A percentile compares a stretch with the other conserved stretches of the same genome.
These are phyloP conservation scores for Cymbopogon citratus DNA, from an alignment of 176 grass and related monocot species.

Conservation along the genomic window DNA sequence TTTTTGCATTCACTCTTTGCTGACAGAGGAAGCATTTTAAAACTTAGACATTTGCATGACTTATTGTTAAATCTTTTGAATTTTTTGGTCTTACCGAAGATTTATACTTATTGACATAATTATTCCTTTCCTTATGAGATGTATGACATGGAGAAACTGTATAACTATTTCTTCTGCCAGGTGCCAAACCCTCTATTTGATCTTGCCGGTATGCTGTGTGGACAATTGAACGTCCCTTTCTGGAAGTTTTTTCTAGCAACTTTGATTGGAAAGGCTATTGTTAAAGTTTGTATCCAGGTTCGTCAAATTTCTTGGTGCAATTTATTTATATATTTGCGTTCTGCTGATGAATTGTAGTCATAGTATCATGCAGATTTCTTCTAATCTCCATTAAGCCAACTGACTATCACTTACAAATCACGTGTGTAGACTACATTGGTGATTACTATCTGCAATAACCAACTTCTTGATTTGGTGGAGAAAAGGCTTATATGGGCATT, in stretches of 20 bases:
- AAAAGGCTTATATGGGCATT: conserved; percentile 77
- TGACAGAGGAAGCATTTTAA: conserved; percentile 16
- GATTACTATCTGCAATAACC: conserved; percentile 83
- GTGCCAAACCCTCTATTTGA: conserved; percentile 95
- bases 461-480: conserved; percentile 88
- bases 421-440: conserved; percentile 68
- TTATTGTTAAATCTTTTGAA: conserved; percentile 9
- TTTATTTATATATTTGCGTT: not conserved
- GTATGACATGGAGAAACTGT: conserved; percentile 16
- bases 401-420: conserved; percentile 24
- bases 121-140: conserved; percentile 2
- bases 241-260: conserved; percentile 98
- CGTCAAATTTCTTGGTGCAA: conserved; percentile 10
- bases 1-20: conserved; percentile 12
- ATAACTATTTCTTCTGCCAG: conserved; percentile 41
- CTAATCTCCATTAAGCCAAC: not conserved
- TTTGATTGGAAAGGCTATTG: conserved; percentile 85
- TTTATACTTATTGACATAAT: conserved; percentile 1
- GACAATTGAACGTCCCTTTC: conserved; percentile 84
- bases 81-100: not conserved
- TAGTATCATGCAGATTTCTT: not conserved
- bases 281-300: conserved; percentile 96
- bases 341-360: conserved; percentile 1
- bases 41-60: not conserved
- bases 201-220: conserved; percentile 87